Evolutionary conservation across 257 asterid species (phyloP).

Genomic region (Capsicum baccatum): DNA sequence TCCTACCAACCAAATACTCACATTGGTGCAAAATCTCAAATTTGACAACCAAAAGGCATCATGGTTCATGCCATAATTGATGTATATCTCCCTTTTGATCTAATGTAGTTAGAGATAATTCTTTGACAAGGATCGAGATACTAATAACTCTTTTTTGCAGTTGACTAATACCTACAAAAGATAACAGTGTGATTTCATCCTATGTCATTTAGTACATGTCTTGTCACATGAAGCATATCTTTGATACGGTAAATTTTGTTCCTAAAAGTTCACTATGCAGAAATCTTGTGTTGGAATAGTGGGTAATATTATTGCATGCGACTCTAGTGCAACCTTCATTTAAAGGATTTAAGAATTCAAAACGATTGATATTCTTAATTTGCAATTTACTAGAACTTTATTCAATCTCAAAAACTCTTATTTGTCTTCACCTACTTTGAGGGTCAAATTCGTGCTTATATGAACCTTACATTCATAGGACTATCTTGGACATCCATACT

Average conservation of each 20-base stretch:
- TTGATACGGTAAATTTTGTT: not conserved
- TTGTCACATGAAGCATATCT: not conserved
- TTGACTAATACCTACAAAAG: not conserved
- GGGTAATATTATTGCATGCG: not conserved
- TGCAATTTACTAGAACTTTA: not conserved
- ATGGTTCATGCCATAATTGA: constrained; percentile 18
- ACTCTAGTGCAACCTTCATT: not conserved
- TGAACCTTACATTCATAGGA: not conserved
- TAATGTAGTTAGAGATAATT: too few species aligned
- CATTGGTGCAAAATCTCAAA: not conserved
- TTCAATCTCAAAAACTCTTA: not conserved
- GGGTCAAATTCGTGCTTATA: not conserved
- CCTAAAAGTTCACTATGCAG: not conserved
- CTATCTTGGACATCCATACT: not conserved
- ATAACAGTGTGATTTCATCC: not conserved
- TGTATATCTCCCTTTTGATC: not conserved
- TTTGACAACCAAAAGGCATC: constrained; percentile 6
- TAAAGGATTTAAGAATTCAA: not conserved
- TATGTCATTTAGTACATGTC: not conserved
- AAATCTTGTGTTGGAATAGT: not conserved
- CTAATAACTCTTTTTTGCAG: not conserved
- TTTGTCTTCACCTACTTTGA: not conserved
- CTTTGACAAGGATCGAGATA: not conserved
- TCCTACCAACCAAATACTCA: not conserved
- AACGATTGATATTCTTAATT: not conserved